Evolutionary conservation across 495 filamentous ascomycete genomes (phyloP), one percentile per base, ranked within the genome.

Genomic region (Podospora comata): DNA sequence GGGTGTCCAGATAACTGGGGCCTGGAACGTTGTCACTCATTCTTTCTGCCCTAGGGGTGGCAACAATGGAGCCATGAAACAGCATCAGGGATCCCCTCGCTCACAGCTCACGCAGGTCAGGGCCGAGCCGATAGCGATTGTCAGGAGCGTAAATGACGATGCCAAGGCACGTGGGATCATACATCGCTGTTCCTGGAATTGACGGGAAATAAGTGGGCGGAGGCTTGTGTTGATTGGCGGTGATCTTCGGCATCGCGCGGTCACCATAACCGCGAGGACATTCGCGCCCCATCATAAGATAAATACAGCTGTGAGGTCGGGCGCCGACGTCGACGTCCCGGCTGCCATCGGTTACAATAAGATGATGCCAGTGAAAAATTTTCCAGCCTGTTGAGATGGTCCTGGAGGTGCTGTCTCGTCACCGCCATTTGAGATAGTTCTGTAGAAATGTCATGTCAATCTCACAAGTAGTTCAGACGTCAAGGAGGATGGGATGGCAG

Each of bases 41-140:
- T 30, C 16, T 63, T 13, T 34, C 55, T 34, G 70, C 65, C 65
- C 70, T 65, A 34, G 6, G 15, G 55, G 67, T 67, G 68, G 69
- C 66, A 27, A 65, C 34, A 11, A 67, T 71, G 71, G 69, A 70
- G 61, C 48, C 60, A 13, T 68, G 66, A 71, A 66, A 65, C 61
- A 34, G 16, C 20, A 20, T 59, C 60, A 66, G 34, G 63, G 15
- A 59, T 34, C 2, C 27, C 27, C 48, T 23, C 20, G 63, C 26
- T 16, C 5, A 61, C 60, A 57, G 62, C 39, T 66, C 57, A 61
- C 62, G 55, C 18, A 39, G n/a, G 53, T 26, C 28, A 58, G 28
- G 11, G 20, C 19, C 59, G 5, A 62, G 39, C 39, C 39, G 39
- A 48, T 48, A 48, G 39, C 39, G 39, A 48, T 48, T 6, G 39